phyloP scores from a whole-genome alignment of 1,139 yeast species.

The Yamadazyma kanchanaburiensis region DNA sequence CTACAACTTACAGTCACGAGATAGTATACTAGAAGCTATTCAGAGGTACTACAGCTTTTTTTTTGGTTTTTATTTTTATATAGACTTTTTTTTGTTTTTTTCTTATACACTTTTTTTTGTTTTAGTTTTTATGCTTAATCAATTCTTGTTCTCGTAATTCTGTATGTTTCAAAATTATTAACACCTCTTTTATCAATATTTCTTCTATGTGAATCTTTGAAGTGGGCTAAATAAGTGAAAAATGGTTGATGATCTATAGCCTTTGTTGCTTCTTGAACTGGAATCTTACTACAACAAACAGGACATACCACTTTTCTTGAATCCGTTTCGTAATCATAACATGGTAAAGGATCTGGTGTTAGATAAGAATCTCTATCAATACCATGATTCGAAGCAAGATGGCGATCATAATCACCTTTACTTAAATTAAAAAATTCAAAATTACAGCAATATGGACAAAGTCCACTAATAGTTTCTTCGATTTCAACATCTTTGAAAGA shows the following conservation, averaged over 20 bases:
- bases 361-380: slow-evolving; percentile 23
- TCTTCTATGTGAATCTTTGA: slow-evolving; percentile 14
- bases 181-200: slow-evolving; percentile 1
- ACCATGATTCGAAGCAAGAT: slow-evolving; percentile 32
- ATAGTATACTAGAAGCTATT: too few relatives aligned
- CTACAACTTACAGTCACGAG: too few relatives aligned
- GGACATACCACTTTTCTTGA: slow-evolving; percentile 14
- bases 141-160: too few relatives aligned
- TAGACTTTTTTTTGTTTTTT: too few relatives aligned
- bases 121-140: too few relatives aligned
- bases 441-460: slow-evolving; percentile 32
- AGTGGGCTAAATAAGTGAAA: slow-evolving; percentile 25
- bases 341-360: slow-evolving; percentile 23
- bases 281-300: slow-evolving; percentile 20
- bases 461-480: slow-evolving; percentile 25
- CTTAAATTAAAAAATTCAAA: slow-evolving; percentile 25
- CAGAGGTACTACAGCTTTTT: too few relatives aligned
- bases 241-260: slow-evolving; percentile 19
- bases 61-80: too few relatives aligned
- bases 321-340: too few relatives aligned
- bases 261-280: slow-evolving; percentile 18
- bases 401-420: slow-evolving; percentile 33
- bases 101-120: too few relatives aligned
- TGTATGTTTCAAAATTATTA: too few relatives aligned
- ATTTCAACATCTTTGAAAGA: too few relatives aligned